These are phyloP conservation scores for Globisporangium nodosum DNA, from an alignment of 352 stramenopile genomes.

Conservation along the genomic window DNA sequence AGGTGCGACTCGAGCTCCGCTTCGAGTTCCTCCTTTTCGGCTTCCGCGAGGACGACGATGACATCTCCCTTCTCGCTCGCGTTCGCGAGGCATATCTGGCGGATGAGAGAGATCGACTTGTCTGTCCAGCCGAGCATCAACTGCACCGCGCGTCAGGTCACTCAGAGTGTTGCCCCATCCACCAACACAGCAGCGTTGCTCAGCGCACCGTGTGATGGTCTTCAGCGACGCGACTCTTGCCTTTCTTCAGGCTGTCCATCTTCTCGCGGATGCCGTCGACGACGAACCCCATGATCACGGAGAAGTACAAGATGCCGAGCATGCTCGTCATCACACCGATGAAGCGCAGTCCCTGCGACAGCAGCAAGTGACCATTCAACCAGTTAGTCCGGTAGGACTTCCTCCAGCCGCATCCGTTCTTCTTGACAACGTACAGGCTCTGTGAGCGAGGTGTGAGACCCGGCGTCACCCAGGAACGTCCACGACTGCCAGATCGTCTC, in stretches of 20 bases:
- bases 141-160: slow-evolving; percentile 12
- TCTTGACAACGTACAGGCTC: slow-evolving; percentile 16
- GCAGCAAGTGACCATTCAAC: neutral
- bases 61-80: slow-evolving; percentile 79
- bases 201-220: slow-evolving; percentile 61
- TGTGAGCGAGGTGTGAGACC: slow-evolving; percentile 34
- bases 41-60: slow-evolving; percentile 72
- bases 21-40: slow-evolving; percentile 78
- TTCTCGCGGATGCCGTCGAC: slow-evolving; percentile 84
- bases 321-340: slow-evolving; percentile 59
- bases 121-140: slow-evolving; percentile 86
- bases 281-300: slow-evolving; percentile 88
- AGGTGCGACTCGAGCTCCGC: slow-evolving; percentile 57
- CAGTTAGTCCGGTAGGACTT: neutral
- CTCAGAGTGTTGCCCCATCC: neutral
- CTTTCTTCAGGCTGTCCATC: slow-evolving; percentile 87
- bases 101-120: slow-evolving; percentile 81
- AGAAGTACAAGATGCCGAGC: slow-evolving; percentile 81
- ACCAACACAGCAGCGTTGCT: neutral
- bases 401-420: no score
- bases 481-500: slow-evolving; percentile 59
- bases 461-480: slow-evolving; percentile 56
- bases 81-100: slow-evolving; percentile 83
- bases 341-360: slow-evolving; percentile 35
- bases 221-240: slow-evolving; percentile 78